Conservation (phyloP, 1,284 basidiomycete species). For the Apiotrichum sp. region DNA sequence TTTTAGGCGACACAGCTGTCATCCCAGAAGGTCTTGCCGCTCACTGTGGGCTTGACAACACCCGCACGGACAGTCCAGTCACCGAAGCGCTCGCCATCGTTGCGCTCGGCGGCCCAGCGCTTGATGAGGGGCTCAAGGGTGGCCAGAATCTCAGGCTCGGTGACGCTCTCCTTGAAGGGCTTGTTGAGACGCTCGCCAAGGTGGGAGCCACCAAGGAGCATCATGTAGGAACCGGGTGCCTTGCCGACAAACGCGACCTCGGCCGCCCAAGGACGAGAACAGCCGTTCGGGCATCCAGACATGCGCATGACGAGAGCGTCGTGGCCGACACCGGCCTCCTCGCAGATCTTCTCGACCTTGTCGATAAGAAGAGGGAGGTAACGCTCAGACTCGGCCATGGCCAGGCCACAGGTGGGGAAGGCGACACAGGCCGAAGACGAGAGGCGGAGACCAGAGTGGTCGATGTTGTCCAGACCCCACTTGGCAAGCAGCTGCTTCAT, state of each 20-base stretch:
- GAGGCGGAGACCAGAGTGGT: constrained; percentile 71
- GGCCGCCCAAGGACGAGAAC: constrained; percentile 90
- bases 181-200: constrained; percentile 90
- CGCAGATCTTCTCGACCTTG: constrained; percentile 92
- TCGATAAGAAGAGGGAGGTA: constrained; percentile 91
- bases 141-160: constrained; percentile 86
- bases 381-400: constrained; percentile 93
- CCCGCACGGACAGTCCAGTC: constrained; percentile 88
- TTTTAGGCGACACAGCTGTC: constrained; percentile 39
- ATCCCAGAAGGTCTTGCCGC: constrained; percentile 77
- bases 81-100: constrained; percentile 87
- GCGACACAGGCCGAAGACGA: constrained; percentile 92
- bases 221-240: constrained; percentile 85
- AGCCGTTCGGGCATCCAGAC: constrained; percentile 91
- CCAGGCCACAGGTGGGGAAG: constrained; percentile 93
- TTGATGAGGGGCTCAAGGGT: constrained; percentile 91
- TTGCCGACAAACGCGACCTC: constrained; percentile 97
- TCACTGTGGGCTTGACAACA: constrained; percentile 71
- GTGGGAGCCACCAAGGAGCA: constrained; percentile 95
- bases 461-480: constrained; percentile 87
- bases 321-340: constrained; percentile 83
- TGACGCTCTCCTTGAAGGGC: constrained; percentile 68
- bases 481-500: constrained; percentile 76
- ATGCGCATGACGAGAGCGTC: constrained; percentile 97
- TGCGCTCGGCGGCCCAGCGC: constrained; percentile 79